Percentiles rank a stretch among this genome's conserved stretches.
Evolutionary conservation across 148 eudicot genomes (phyloP).

Genomic region (Rhododendron griersonianum): DNA sequence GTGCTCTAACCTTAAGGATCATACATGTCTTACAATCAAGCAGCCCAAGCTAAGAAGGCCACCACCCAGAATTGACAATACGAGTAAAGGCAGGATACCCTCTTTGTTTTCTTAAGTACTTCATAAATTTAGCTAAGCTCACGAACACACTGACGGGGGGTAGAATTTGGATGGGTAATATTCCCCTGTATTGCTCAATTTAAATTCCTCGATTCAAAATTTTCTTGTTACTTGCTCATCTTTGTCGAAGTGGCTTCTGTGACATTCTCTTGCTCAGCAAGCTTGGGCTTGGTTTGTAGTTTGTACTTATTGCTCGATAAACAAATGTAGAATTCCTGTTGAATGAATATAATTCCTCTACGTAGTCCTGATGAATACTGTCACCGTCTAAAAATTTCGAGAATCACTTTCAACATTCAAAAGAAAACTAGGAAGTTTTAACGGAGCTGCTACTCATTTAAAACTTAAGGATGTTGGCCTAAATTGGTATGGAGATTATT

Average conservation of each 20-base stretch:
- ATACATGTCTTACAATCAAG: not conserved
- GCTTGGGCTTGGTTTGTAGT: not conserved
- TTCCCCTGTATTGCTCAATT: not conserved
- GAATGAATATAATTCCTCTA: not conserved
- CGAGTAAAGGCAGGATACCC: not conserved
- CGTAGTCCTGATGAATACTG: not conserved
- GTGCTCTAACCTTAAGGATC: not conserved
- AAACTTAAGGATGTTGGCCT: not conserved
- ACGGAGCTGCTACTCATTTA: not conserved
- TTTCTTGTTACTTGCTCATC: not conserved
- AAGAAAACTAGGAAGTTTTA: not conserved
- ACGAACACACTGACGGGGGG: not conserved
- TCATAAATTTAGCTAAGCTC: not conserved
- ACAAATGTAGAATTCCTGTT: not conserved
- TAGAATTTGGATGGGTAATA: not conserved
- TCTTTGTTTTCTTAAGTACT: not conserved
- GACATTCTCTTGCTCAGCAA: not conserved
- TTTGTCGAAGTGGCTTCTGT: not conserved
- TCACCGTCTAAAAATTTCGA: not conserved
- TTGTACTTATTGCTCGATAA: not conserved
- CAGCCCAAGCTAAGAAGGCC: not conserved
- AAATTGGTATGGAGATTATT: not conserved
- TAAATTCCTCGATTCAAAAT: not conserved
- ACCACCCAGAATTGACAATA: not conserved
- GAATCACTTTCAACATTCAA: not conserved